These are phyloP conservation scores for Talaromyces trachyspermus DNA, from an alignment of 495 filamentous ascomycete species.

Conservation along the genomic window DNA sequence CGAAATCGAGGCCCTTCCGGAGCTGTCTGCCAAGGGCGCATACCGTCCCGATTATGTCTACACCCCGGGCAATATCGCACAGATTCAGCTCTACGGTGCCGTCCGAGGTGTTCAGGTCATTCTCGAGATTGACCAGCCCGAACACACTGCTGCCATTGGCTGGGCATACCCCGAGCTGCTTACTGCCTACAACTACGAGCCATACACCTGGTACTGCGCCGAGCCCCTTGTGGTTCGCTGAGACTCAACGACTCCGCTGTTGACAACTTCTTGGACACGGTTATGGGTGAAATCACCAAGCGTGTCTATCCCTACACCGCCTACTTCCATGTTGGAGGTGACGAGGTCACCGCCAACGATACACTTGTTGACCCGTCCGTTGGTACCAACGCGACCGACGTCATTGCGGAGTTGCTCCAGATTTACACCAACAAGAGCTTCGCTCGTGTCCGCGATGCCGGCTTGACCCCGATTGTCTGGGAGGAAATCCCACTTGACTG, in stretches of 20 bases:
- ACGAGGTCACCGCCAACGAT: constrained; percentile 70
- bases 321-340: constrained; percentile 79
- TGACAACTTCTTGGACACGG: constrained; percentile 55
- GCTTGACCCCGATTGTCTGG: constrained; percentile 67
- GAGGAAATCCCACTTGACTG: constrained; percentile 70
- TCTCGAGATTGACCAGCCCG: constrained; percentile 76
- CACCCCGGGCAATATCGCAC: constrained; percentile 50
- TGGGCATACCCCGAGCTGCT: constrained; percentile 65
- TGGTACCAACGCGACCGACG: constrained; percentile 46
- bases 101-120: constrained; percentile 63
- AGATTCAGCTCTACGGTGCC: constrained; percentile 59
- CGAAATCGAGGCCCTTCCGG: constrained; percentile 63
- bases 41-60: constrained; percentile 56
- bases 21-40: constrained; percentile 60
- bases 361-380: constrained; percentile 67
- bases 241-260: constrained; percentile 64
- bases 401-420: constrained; percentile 65
- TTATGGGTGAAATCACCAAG: constrained; percentile 67
- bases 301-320: constrained; percentile 54
- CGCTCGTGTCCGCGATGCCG: constrained; percentile 44
- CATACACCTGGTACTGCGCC: constrained; percentile 60
- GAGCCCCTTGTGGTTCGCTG: constrained; percentile 73
- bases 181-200: constrained; percentile 58
- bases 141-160: constrained; percentile 61
- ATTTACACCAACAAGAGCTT: constrained; percentile 62